Evolutionary conservation across 148 eudicot genomes (phyloP).

Genomic region (Salicornia ramosissima): DNA sequence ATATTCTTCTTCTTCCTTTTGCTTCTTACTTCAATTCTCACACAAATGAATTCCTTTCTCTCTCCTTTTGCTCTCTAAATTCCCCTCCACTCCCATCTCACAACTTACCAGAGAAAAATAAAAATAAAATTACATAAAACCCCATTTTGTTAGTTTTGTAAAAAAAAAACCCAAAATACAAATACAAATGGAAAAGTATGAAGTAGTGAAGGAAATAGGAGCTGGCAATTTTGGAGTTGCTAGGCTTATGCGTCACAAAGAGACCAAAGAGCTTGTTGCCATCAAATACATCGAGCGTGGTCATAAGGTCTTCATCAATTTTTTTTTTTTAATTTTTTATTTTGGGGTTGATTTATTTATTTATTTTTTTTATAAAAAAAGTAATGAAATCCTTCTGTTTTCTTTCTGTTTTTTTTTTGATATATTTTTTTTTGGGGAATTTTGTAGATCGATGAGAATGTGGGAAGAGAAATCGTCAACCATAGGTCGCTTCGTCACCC

Average conservation of each 20-base stretch:
- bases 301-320: slow-evolving; percentile 26
- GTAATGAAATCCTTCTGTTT: too few species aligned
- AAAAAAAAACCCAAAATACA: not conserved
- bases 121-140: not conserved
- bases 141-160: too few species aligned
- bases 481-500: slow-evolving; percentile 70
- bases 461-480: slow-evolving; percentile 63
- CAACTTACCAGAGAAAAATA: not conserved
- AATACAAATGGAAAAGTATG: slow-evolving; percentile 48
- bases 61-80: not conserved
- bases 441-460: slow-evolving; percentile 67
- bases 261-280: slow-evolving; percentile 59
- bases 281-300: slow-evolving; percentile 62
- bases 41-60: not conserved
- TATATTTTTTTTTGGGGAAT: not conserved
- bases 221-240: slow-evolving; percentile 66
- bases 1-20: not conserved
- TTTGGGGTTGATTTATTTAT: not conserved
- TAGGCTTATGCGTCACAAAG: slow-evolving; percentile 50
- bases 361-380: too few species aligned
- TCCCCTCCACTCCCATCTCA: not conserved
- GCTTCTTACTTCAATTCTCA: not conserved
- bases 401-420: not conserved
- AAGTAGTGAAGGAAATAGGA: slow-evolving; percentile 54
- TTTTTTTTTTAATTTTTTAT: not conserved